These are phyloP conservation scores for Colletotrichum chrysophilum DNA, from an alignment of 2,329 filamentous ascomycete genomes.

Conservation along the genomic window DNA sequence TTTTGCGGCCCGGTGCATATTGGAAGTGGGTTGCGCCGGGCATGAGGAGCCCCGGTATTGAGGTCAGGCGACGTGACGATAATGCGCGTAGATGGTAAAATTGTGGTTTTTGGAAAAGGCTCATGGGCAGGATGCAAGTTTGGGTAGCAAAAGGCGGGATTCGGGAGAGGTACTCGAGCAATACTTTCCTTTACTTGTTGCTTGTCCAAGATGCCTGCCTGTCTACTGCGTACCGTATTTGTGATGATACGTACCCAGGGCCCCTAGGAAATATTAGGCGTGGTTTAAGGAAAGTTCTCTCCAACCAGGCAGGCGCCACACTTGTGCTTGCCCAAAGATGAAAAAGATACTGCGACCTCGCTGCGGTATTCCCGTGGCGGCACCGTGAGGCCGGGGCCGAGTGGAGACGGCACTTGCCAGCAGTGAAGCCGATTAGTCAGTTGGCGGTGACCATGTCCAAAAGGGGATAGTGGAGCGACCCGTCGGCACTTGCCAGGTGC, in stretches of 20 bases:
- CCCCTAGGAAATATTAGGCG: not conserved
- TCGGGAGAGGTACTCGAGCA: not conserved
- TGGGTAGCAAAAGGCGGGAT: not conserved
- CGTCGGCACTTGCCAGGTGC: not conserved
- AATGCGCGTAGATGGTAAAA: not conserved
- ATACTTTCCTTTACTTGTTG: not conserved
- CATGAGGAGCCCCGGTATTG: not conserved
- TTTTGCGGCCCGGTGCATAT: not conserved
- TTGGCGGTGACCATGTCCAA: not conserved
- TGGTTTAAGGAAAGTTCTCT: not conserved
- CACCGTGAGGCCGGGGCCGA: not conserved
- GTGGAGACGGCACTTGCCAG: conserved; percentile 6
- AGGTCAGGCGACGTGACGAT: not conserved
- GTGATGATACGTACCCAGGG: not conserved
- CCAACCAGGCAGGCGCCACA: not conserved
- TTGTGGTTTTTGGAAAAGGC: not conserved
- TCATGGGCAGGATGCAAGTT: not conserved
- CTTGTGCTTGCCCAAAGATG: not conserved
- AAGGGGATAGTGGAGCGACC: not conserved
- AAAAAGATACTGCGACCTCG: not conserved
- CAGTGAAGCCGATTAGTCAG: conserved; percentile 17
- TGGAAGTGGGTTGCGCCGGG: not conserved
- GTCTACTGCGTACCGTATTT: not conserved
- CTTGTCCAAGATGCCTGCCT: not conserved
- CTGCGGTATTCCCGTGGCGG: not conserved